Conservation (phyloP, 352 stramenopile species). For the Phytophthora uliginosa region DNA sequence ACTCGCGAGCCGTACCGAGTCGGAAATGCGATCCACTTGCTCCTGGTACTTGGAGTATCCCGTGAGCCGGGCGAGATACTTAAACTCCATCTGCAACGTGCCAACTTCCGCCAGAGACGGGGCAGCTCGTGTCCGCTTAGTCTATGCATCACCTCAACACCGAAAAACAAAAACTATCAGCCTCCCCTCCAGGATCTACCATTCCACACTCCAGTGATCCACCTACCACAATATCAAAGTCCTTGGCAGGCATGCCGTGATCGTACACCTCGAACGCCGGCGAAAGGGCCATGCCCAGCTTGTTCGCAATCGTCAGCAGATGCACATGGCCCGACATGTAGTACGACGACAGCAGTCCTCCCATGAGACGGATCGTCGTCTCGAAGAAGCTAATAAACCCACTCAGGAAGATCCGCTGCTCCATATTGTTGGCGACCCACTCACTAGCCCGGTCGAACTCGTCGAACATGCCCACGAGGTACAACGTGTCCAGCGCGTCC, state of each 20-base stretch:
- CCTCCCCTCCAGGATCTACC: background rate
- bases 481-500: slow-evolving; percentile 84
- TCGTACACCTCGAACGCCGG: slow-evolving; percentile 62
- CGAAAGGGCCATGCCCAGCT: slow-evolving; percentile 71
- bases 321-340: slow-evolving; percentile 69
- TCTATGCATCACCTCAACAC: slow-evolving; percentile 23
- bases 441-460: slow-evolving; percentile 77
- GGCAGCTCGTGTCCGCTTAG: slow-evolving; percentile 44
- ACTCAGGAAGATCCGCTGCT: slow-evolving; percentile 68
- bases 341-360: slow-evolving; percentile 76
- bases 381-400: slow-evolving; percentile 85
- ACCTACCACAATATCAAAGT: slow-evolving; percentile 72
- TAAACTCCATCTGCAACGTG: slow-evolving; percentile 86
- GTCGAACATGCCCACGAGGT: slow-evolving; percentile 80
- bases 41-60: slow-evolving; percentile 68
- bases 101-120: slow-evolving; percentile 74
- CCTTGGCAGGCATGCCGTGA: slow-evolving; percentile 71
- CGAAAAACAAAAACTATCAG: background rate
- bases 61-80: slow-evolving; percentile 76
- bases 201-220: background rate
- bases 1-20: slow-evolving; percentile 47
- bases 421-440: slow-evolving; percentile 76
- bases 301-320: slow-evolving; percentile 66
- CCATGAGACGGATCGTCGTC: slow-evolving; percentile 83
- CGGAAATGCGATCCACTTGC: slow-evolving; percentile 77